A percentile compares a stretch with the other conserved stretches of the same genome.
Evolutionary conservation across 306 rosid species (phyloP).

Genomic region (Mimosa pudica): DNA sequence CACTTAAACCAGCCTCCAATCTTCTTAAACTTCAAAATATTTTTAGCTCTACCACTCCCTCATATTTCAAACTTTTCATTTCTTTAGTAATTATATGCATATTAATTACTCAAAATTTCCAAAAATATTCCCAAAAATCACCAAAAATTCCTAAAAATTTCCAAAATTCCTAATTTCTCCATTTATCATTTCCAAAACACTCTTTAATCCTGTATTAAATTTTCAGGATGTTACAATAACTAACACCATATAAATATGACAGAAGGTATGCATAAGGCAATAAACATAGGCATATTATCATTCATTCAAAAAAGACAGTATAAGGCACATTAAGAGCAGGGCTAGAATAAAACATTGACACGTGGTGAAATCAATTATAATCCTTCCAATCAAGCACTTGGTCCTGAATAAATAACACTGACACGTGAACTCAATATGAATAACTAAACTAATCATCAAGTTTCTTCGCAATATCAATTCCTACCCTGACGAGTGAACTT

Average conservation of each 20-base stretch:
- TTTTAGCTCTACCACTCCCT: too few relatives aligned
- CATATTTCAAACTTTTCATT: too few relatives aligned
- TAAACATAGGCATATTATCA: not conserved
- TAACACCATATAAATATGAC: slow-evolving; percentile 5
- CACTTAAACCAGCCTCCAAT: too few relatives aligned
- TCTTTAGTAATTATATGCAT: too few relatives aligned
- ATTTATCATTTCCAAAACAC: too few relatives aligned
- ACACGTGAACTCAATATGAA: slow-evolving; percentile 1
- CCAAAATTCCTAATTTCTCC: too few relatives aligned
- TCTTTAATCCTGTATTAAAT: too few relatives aligned
- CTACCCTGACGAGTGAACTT: not conserved
- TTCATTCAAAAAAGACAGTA: slow-evolving; percentile 4
- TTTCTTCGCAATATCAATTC: not conserved
- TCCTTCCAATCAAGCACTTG: not conserved
- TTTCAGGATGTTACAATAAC: too few relatives aligned
- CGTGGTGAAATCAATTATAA: not conserved
- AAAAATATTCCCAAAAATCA: too few relatives aligned
- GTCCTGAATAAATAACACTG: not conserved
- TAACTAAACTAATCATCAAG: not conserved
- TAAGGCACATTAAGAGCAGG: not conserved
- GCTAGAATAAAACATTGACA: not conserved
- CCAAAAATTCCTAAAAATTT: too few relatives aligned
- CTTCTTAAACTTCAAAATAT: too few relatives aligned
- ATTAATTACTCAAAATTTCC: too few relatives aligned
- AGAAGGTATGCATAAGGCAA: slow-evolving; percentile 18